Evolutionary conservation across 2,329 filamentous ascomycete species (phyloP), one percentile per base, ranked within the genome.

Genomic region (Diaporthe eres): DNA sequence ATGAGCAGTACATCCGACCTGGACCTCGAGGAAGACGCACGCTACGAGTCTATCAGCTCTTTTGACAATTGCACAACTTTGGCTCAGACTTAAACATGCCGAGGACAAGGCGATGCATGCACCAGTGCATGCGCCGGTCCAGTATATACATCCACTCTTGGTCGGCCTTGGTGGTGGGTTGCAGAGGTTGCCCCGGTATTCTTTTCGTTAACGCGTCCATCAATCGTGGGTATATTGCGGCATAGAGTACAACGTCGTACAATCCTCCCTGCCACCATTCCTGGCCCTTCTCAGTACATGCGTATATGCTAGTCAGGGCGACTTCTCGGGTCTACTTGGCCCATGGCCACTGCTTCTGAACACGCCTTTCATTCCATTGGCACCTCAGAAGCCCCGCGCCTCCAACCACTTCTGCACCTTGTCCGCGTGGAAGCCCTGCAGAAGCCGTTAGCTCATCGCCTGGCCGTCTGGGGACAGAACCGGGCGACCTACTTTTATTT

Each of bases 401-500:
- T 75, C 47, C 39, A 79, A 15, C 78, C 79, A 80, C 7, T 68
- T 49, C 19, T 70, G 53, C 15, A 79, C 71, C 39, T 58, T 77
- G 2, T 77, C 76, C 51, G 75, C 37, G 53, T 75, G 60, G 15
- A 44, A 73, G 44, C 75, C 75, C 75, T 77, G 31, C 19, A 12
- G 3, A 31, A 13, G 28, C 31, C 22, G 63, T 73, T 31, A 76
- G 70, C 60, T 31, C 28, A 13, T 34, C 15, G 10, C 5, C 17
- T 3, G 42, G 42, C 39, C 10, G 15, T 44, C 28, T 61, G 12
- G 58, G 19, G 37, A 34, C 25, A 7, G 39, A 13, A 42, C n/a
- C 28, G 7, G 5, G 9, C 37, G n/a, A 8, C 86, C 80, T 83
- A 94, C 94, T 88, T 93, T 95, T 78, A 98, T 87, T 77, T 93